These are phyloP conservation scores for Corymbia maculata DNA, from an alignment of 345 rosid genomes.

Conservation along the genomic window DNA sequence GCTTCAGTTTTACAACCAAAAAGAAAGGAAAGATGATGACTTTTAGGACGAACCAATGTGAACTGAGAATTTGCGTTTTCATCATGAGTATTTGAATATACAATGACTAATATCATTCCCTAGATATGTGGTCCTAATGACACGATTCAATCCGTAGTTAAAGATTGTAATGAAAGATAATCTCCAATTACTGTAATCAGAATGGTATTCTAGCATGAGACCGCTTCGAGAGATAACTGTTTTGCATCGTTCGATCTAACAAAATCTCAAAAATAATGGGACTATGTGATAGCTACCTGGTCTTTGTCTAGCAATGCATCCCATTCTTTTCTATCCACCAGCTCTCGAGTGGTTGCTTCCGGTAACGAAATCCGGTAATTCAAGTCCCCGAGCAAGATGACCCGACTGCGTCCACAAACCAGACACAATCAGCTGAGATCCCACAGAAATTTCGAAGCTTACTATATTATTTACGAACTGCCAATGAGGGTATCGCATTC, in stretches of 20 bases:
- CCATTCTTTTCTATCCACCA: background rate
- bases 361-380: conserved; percentile 2
- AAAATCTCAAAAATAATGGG: background rate
- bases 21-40: background rate
- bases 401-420: background rate
- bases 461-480: background rate
- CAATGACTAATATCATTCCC: background rate
- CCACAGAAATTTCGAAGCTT: background rate
- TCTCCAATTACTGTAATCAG: background rate
- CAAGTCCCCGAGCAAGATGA: conserved; percentile 6
- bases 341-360: background rate
- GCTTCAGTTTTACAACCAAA: background rate
- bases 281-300: background rate
- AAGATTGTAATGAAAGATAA: background rate
- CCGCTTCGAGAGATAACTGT: background rate
- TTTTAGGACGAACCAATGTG: conserved; percentile 15
- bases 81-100: background rate
- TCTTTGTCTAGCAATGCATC: background rate
- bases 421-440: background rate
- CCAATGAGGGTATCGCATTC: background rate
- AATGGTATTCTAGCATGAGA: background rate
- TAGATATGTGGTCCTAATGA: background rate
- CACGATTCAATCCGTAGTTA: background rate
- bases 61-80: background rate
- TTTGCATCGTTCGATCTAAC: background rate